Evolutionary conservation across 139 green algal genomes (phyloP).

Genomic region (Tetradesmus lagerheimii): DNA sequence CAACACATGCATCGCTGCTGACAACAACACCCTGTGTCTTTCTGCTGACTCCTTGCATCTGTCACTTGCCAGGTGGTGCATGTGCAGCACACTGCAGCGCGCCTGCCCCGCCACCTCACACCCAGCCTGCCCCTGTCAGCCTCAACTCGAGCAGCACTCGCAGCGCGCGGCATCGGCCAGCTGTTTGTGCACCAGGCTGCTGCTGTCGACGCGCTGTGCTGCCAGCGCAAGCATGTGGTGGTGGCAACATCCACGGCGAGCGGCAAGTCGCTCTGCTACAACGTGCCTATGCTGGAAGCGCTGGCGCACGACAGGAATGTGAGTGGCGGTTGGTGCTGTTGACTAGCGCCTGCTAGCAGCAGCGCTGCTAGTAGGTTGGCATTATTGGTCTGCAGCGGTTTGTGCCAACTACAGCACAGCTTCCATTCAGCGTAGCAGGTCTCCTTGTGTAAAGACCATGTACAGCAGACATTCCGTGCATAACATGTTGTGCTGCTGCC

Average conservation of each 20-base stretch:
- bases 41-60: too few species aligned
- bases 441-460: too few species aligned
- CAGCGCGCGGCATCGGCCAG: constrained; percentile 51
- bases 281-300: constrained; percentile 81
- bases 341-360: too few species aligned
- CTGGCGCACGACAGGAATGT: constrained; percentile 51
- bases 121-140: constrained; percentile 52
- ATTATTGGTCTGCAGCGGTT: too few species aligned
- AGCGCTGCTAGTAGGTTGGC: too few species aligned
- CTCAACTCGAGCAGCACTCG: constrained; percentile 61
- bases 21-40: too few species aligned
- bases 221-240: constrained; percentile 74
- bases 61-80: too few species aligned
- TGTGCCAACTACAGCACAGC: too few species aligned
- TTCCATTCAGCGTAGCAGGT: too few species aligned
- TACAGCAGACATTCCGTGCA: too few species aligned
- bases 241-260: constrained; percentile 92
- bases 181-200: constrained; percentile 58
- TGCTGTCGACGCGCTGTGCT: constrained; percentile 71
- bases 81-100: constrained; percentile 64
- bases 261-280: constrained; percentile 96
- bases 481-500: too few species aligned
- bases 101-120: constrained; percentile 52
- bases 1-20: constrained; percentile 64
- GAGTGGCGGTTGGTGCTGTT: too few species aligned